Evolutionary conservation across 164 flowering plant species (phyloP), one percentile per base, ranked within the genome.

Genomic region (Tinospora cordifolia): DNA sequence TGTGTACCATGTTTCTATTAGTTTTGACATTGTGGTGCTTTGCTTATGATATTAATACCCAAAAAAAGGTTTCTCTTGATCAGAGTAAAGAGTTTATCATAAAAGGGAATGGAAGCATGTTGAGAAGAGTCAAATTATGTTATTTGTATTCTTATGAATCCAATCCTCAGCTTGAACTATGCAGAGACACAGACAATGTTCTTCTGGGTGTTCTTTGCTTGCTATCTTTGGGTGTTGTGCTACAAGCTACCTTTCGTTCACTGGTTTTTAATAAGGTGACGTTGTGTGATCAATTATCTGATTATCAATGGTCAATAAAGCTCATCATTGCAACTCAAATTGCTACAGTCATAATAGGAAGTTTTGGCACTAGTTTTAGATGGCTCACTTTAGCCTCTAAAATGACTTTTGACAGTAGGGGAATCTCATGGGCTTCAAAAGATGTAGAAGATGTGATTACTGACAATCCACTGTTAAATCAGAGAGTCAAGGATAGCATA

Each of bases 1-100:
- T 71, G 40, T 27, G 27, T 24, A 49, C 46, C 22, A 63, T 71
- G 68, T 64, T 65, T 46, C 6, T 64, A n/a, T 71, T 71, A 34
- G 62, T 71, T 30, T 1, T 44, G 22, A 13, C 65, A 30, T 14
- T 47, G 14, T 63, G 66, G 66, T 27, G 8, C 6, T 30, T 30
- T 30, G 36, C 36, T 30, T 30, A 30, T 30, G 36, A 30, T 30
- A 30, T 30, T 30, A 30, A 30, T 30, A 30, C 36, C 36, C 36
- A 30, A 30, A 30, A 30, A 30, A 30, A 30, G 2, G 36, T 30
- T 30, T 30, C 36, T 30, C 36, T 30, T 30, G 36, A 30, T 30
- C 36, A 30, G 4, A 30, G 4, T 30, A 30, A 30, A 30, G 36
- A 30, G 36, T 30, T 46, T 46, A 1, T 46, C 51, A 46, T 10